phyloP scores from a whole-genome alignment of 257 asterid genomes.

The Striga asiatica region DNA sequence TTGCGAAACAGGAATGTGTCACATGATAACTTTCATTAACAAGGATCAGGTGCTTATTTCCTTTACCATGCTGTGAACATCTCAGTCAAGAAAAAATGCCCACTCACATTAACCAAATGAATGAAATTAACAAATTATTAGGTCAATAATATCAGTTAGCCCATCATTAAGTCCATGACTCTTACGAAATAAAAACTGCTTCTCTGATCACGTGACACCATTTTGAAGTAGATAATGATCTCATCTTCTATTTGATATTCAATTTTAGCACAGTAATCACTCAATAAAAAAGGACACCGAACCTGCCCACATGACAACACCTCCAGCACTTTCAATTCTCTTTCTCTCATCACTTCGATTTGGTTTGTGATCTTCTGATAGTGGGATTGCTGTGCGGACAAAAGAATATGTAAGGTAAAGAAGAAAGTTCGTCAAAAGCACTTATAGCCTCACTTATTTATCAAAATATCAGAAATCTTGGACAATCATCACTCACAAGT shows the following conservation, averaged over 20 bases:
- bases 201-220: no score
- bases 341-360: slow-evolving; percentile 92
- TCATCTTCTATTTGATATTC: slow-evolving; percentile 3
- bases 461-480: neutral
- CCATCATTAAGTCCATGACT: no score
- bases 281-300: no score
- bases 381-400: slow-evolving; percentile 73
- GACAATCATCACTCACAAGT: neutral
- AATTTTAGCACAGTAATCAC: no score
- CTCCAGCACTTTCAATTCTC: slow-evolving; percentile 98
- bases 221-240: neutral
- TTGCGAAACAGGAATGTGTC: neutral
- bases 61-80: neutral
- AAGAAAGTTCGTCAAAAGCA: slow-evolving; percentile 6
- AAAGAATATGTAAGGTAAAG: no score
- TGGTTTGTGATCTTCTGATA: slow-evolving; percentile 97
- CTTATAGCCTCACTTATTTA: neutral
- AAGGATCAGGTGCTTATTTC: neutral
- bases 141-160: no score
- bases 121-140: no score
- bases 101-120: no score
- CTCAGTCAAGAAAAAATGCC: slow-evolving; percentile 6
- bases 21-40: slow-evolving; percentile 1
- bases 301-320: slow-evolving; percentile 99
- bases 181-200: no score